These are phyloP conservation scores for Cercophora samala DNA, from an alignment of 495 filamentous ascomycete genomes.

Conservation along the genomic window DNA sequence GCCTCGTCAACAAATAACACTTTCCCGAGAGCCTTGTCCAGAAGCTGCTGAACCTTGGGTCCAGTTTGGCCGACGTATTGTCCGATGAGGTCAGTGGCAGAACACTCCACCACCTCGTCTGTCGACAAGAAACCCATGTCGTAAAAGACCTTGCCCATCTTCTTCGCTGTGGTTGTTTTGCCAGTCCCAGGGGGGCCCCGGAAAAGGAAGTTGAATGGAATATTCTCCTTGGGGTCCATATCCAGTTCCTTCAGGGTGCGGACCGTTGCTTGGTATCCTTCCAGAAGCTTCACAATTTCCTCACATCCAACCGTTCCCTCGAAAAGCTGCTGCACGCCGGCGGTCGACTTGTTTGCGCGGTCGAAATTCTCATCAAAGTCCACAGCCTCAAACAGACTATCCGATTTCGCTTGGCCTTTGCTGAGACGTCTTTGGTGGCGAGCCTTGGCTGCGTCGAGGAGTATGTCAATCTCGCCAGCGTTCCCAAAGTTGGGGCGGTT, in stretches of 20 bases:
- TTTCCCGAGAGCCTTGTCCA: constrained; percentile 59
- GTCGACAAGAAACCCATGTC: constrained; percentile 59
- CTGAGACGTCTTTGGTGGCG: constrained; percentile 53
- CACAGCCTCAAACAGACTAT: constrained; percentile 47
- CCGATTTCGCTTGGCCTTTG: constrained; percentile 15
- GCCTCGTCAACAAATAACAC: constrained; percentile 70
- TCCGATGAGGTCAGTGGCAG: constrained; percentile 57
- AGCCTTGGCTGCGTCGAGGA: constrained; percentile 59
- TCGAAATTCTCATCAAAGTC: constrained; percentile 71
- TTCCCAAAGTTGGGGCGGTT: constrained; percentile 61
- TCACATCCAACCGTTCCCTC: constrained; percentile 66
- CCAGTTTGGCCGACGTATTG: constrained; percentile 61
- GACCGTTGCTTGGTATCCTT: constrained; percentile 57
- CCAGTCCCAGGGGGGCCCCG: constrained; percentile 54
- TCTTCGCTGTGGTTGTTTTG: constrained; percentile 64
- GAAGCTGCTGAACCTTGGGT: constrained; percentile 55
- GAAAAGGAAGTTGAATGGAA: constrained; percentile 47
- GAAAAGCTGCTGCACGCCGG: constrained; percentile 58
- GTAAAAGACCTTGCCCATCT: constrained; percentile 67
- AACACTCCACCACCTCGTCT: constrained; percentile 53
- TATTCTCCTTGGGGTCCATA: constrained; percentile 52
- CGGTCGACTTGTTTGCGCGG: constrained; percentile 47
- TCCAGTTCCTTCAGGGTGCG: constrained; percentile 53
- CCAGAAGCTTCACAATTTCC: constrained; percentile 53
- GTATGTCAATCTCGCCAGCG: constrained; percentile 62